These are phyloP conservation scores for Wickerhamomyces bovis DNA, from an alignment of 805 yeast species.

Conservation along the genomic window DNA sequence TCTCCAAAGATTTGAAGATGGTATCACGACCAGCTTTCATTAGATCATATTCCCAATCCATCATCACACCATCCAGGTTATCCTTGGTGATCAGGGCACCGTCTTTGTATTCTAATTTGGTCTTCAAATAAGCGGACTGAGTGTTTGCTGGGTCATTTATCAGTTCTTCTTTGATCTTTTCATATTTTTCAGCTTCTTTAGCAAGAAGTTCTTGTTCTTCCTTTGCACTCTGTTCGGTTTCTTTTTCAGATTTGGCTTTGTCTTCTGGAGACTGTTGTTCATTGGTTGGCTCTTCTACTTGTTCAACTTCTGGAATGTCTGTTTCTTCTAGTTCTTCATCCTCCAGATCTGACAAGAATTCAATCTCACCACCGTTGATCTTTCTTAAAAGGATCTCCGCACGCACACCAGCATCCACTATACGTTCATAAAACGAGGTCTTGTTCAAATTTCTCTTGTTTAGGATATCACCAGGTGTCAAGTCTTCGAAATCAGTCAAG, in stretches of 20 bases:
- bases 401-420: constrained; percentile 83
- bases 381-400: constrained; percentile 79
- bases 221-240: constrained; percentile 10
- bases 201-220: constrained; percentile 17
- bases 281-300: constrained; percentile 12
- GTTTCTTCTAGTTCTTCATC: constrained; percentile 24
- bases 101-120: constrained; percentile 62
- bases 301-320: constrained; percentile 17
- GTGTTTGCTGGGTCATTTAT: constrained; percentile 53
- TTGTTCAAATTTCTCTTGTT: constrained; percentile 41
- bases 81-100: constrained; percentile 67
- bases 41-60: constrained; percentile 88
- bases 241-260: constrained; percentile 11
- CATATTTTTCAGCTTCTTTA: constrained; percentile 10
- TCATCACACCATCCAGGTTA: constrained; percentile 88
- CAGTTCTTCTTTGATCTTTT: constrained; percentile 19
- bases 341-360: constrained; percentile 39
- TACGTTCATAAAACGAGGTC: constrained; percentile 37
- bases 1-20: constrained; percentile 43
- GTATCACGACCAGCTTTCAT: constrained; percentile 80
- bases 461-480: constrained; percentile 83
- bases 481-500: constrained; percentile 59
- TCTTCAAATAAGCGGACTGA: constrained; percentile 56
- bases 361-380: constrained; percentile 55
- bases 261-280: constrained; percentile 14